Base-by-base conservation (phyloP, 1,284 basidiomycete species). In the Ganoderma resinaceum region DNA sequence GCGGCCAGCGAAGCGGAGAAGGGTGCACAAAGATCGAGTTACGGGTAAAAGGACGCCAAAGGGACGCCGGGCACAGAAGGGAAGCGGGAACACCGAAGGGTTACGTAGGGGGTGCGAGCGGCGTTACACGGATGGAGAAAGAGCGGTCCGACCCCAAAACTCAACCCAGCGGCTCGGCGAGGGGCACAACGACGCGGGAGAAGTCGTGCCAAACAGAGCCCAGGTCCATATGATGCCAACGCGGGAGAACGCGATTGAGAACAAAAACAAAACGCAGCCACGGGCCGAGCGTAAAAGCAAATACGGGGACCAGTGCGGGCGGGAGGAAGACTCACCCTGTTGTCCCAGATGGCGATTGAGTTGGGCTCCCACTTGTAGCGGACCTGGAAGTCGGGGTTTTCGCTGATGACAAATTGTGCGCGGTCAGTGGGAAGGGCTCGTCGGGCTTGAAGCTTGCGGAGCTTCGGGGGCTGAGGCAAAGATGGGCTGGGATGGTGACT, bases 301-400 rank as follows among this genome's bases (percentile, higher is more conserved):
- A 61, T 29, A 31, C 29, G 62, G 52, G 46, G 9, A 42, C 26
- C 40, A 57, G 18, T n/a, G 42, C 8, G 37, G 37, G 53, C 3
- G 49, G 26, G 66, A 59, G 31, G 23, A 35, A 55, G 46, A 26
- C 86, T 69, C 74, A 89, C 89, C 78, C 91, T 84, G 78, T 92
- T 92, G 74, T 92, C 91, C 91, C 91, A 93, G 76, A 93, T 80
- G 26, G 90, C 91, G 66, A 93, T 81, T 31, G 89, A 88, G 77
- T 91, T 88, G 35, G 82, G 81, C 76, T 89, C 84, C 91, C 91
- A 93, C 69, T 83, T 86, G 84, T 91, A 91, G 67, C 90, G 87
- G 52, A 91, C 89, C 72, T 92, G 91, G 79, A 88, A 88, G 76
- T 93, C 91, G 12, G 87, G 85, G 77, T 89, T 92, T 73, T 87